These are phyloP conservation scores for Phalaenopsis aphrodite DNA, from an alignment of 106 monocot species.

Conservation along the genomic window DNA sequence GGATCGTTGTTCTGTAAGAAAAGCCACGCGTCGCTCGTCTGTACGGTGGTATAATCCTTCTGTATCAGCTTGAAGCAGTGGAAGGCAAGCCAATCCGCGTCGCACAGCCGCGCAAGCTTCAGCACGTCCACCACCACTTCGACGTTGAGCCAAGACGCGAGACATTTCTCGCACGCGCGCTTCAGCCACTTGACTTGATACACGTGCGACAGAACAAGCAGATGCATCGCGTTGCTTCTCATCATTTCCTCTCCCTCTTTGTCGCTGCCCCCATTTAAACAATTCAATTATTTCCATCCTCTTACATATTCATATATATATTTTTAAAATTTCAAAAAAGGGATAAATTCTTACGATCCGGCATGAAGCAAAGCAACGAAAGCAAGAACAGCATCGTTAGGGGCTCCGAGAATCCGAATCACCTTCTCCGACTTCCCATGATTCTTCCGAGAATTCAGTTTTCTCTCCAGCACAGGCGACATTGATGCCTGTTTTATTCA, in stretches of 20 bases:
- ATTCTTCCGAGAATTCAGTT: conserved; percentile 12
- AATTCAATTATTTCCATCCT: not conserved
- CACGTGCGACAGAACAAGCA: conserved; percentile 47
- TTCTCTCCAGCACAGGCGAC: conserved; percentile 47
- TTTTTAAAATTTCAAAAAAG: not conserved
- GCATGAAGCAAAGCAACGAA: conserved; percentile 40
- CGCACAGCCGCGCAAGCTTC: conserved; percentile 24
- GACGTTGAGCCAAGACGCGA: conserved; percentile 20
- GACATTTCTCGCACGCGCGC: conserved; percentile 20
- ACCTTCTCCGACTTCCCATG: conserved; percentile 1
- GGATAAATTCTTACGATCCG: conserved; percentile 9
- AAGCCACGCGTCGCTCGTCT: conserved; percentile 46
- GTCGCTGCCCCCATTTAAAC: not conserved
- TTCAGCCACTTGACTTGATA: conserved; percentile 45
- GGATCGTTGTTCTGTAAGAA: conserved; percentile 47
- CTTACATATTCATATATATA: no score
- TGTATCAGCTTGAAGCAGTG: conserved; percentile 41
- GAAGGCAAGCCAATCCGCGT: conserved; percentile 41
- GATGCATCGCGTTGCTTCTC: conserved; percentile 28
- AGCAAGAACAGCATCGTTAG: conserved; percentile 40
- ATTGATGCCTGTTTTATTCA: conserved; percentile 20
- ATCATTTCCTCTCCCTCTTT: conserved; percentile 20
- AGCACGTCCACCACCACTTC: conserved; percentile 34
- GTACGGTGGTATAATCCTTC: conserved; percentile 32
- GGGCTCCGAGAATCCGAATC: conserved; percentile 49